phyloP scores from a whole-genome alignment of 352 stramenopile genomes.

The Phytopythium cucurbitacearum region DNA sequence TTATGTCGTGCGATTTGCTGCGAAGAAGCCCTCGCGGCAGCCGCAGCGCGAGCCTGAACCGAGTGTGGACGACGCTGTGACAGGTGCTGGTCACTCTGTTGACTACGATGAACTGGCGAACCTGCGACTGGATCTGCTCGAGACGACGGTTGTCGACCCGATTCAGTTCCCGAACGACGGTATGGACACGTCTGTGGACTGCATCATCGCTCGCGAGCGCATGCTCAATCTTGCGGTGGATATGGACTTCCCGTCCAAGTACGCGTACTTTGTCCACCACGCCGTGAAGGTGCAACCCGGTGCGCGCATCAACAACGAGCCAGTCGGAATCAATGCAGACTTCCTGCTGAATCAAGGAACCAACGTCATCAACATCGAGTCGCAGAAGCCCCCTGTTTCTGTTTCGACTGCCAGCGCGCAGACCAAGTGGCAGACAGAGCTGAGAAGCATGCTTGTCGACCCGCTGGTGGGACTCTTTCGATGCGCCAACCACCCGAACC shows the following conservation, averaged over 20 bases:
- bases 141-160: constrained; percentile 15
- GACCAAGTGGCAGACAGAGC: constrained; percentile 77
- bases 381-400: too few species aligned
- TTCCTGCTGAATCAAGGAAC: too few species aligned
- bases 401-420: constrained; percentile 23
- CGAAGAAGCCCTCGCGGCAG: constrained; percentile 1
- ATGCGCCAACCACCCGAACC: constrained; percentile 45
- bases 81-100: too few species aligned
- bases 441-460: constrained; percentile 51
- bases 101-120: constrained; percentile 15
- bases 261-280: constrained; percentile 31
- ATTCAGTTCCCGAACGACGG: constrained; percentile 20
- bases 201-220: constrained; percentile 9
- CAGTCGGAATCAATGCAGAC: constrained; percentile 9
- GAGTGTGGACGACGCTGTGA: constrained; percentile 9
- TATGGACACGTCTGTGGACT: constrained; percentile 10
- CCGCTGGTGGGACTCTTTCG: constrained; percentile 47
- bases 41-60: constrained; percentile 24
- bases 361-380: too few species aligned
- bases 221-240: constrained; percentile 17
- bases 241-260: constrained; percentile 42
- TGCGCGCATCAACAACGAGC: constrained; percentile 40
- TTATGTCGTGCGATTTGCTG: constrained; percentile 28
- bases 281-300: constrained; percentile 50
- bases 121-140: constrained; percentile 27